Evolutionary conservation across 1,284 basidiomycete genomes (phyloP), one percentile per base, ranked within the genome.

Genomic region (Microstroma glucosiphilum): DNA sequence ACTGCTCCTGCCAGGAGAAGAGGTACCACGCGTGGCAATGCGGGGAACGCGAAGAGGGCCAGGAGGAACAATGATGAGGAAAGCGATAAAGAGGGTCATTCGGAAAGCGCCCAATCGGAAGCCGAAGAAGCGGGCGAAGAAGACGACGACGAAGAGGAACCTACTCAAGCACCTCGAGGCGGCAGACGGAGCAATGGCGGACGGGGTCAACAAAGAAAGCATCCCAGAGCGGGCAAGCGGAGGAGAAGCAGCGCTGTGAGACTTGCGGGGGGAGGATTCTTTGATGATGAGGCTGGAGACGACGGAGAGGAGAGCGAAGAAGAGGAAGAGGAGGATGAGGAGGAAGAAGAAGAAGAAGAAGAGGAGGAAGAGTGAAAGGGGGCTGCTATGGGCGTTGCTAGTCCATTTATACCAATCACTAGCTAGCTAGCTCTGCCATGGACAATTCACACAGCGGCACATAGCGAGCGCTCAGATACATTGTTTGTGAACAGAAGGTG

Each of bases 51-150:
- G 55, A 58, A 30, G 25, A 13, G 40, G 40, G 17, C 40, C 40
- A 58, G 40, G 57, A 43, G 19, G 41, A 40, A 21, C 25, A 25
- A 54, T 13, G 15, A 17, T 25, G 51, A 54, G 51, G 15, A 4
- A 13, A 15, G 15, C 19, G 57, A 43, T 42, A 21, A 58, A 2
- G 40, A 40, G 2, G 57, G 26, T 2, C 3, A 6, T 23, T 40
- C 41, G 7, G 57, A 58, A 9, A 19, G 17, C 57, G 57, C 2
- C 11, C 21, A 54, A 21, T 19, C 19, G 51, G 51, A 25, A 23
- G 57, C 21, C n/a, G 56, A 57, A 41, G 40, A 57, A 41, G 40
- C 6, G 12, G 56, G 43, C 56, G 37, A 57, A 19, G 26, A 40
- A 9, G 57, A 48, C 43, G 57, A 58, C 1, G 57, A 43, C 2